Base-by-base conservation (phyloP, 306 rosid genomes). In the Lathyrus tuberosus region DNA sequence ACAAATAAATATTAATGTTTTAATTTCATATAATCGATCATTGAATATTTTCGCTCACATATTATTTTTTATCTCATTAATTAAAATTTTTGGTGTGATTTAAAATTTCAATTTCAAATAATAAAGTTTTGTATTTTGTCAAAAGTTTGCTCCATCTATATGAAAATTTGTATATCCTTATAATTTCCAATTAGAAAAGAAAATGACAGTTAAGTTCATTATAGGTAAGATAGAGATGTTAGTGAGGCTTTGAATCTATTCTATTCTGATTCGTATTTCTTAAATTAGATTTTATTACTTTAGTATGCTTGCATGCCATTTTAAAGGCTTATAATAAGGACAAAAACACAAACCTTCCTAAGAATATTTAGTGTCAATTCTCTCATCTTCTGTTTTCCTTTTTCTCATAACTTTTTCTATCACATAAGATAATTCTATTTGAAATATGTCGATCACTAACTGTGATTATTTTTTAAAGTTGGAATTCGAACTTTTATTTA, bases 191-290 rank as follows among this genome's bases (percentile, higher is more conserved):
- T 52, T 31, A 38, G 76, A 61, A 76, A 30, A 52, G 65, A 76
- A 53, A 64, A 18, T 47, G 85, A 69, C 62, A 69, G 16, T 5
- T 40, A 63, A 61, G 75, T 79, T 56, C 7, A 41, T 79, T 76
- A 62, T 77, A 60, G 80, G 87, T 76, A 81, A 70, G 83, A 82
- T 71, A 49, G 71, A 43, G 84, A 81, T 65, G 28, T 56, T 15
- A 70, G 71, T 43, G 72, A 69, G 72, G 70, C 79, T 81, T 78
- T 72, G 79, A 86, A 83, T 83, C 78, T 53, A 76, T 81, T 73
- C 72, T 69, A 12, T 60, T 59, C 69, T 69, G 31, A 72, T 84
- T 68, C 86, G 46, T 43, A 52, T 74, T 72, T 35, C 75, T 65
- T 76, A 64, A 73, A 73, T 69, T 70, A 75, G 69, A 75, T 43